Evolutionary conservation across 257 asterid genomes (phyloP).

Genomic region (Solanum clarkiae): DNA sequence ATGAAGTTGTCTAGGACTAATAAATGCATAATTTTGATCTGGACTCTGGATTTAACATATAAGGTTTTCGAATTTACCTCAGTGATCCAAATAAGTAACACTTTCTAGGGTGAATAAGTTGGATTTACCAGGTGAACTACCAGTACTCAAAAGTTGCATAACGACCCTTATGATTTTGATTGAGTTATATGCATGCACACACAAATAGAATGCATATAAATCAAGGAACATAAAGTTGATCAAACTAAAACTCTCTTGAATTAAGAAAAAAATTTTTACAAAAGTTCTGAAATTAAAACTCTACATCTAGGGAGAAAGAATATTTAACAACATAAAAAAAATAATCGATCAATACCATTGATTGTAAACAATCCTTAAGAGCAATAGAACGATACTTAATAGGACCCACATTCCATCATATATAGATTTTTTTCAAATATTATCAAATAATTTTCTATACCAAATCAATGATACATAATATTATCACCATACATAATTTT

Average conservation of each 20-base stretch:
- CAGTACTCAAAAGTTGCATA: neutral
- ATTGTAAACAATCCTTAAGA: too few species aligned
- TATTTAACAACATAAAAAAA: slow-evolving; percentile 24
- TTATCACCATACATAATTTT: too few species aligned
- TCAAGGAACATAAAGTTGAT: neutral
- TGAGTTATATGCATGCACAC: neutral
- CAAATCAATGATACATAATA: too few species aligned
- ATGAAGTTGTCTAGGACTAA: neutral
- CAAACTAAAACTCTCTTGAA: neutral
- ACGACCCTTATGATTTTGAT: neutral
- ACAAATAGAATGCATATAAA: neutral
- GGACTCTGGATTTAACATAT: neutral
- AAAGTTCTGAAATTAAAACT: slow-evolving; percentile 12
- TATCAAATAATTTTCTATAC: too few species aligned
- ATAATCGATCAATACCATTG: too few species aligned
- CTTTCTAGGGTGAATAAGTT: neutral
- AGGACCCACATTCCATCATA: too few species aligned
- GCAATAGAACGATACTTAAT: too few species aligned
- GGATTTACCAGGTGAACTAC: neutral
- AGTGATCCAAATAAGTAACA: neutral
- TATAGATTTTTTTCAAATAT: too few species aligned
- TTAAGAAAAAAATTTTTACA: slow-evolving; percentile 27
- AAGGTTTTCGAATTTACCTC: neutral
- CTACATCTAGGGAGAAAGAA: slow-evolving; percentile 24
- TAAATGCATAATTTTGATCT: neutral